Conservation (phyloP, 2,329 filamentous ascomycete species). For the Fusarium citri region DNA sequence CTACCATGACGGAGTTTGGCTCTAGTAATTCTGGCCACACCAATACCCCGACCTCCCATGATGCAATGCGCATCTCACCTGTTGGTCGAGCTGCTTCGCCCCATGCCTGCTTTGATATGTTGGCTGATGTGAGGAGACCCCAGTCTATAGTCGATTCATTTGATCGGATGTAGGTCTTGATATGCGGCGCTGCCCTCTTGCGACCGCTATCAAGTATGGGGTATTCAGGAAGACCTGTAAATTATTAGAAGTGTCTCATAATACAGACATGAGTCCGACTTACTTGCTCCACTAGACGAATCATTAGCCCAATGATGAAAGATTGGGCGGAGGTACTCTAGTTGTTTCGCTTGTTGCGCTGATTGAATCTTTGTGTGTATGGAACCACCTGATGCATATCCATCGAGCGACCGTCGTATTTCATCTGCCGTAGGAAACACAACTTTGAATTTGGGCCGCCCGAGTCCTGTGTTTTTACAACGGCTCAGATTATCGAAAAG, state of each 20-base stretch:
- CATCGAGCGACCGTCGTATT: conserved; percentile 79
- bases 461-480: conserved; percentile 42
- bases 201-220: conserved; percentile 65
- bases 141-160: conserved; percentile 74
- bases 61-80: conserved; percentile 77
- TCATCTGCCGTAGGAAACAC: conserved; percentile 86
- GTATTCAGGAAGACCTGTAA: conserved; percentile 45
- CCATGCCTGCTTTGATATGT: conserved; percentile 91
- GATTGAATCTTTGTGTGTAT: conserved; percentile 86
- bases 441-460: conserved; percentile 69
- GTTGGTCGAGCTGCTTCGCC: conserved; percentile 70
- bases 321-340: conserved; percentile 76
- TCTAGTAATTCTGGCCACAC: conserved; percentile 77
- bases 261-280: conserved; percentile 4
- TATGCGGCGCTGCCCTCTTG: conserved; percentile 81
- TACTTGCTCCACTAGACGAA: conserved; percentile 51
- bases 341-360: conserved; percentile 76
- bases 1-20: conserved; percentile 70
- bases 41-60: conserved; percentile 86
- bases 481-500: conserved; percentile 65
- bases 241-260: not conserved
- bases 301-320: conserved; percentile 83
- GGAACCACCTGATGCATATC: conserved; percentile 80
- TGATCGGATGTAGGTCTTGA: conserved; percentile 88
- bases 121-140: conserved; percentile 92